Evolutionary conservation across 176 grass and related monocot species (phyloP).

Genomic region (Eleusine coracana): DNA sequence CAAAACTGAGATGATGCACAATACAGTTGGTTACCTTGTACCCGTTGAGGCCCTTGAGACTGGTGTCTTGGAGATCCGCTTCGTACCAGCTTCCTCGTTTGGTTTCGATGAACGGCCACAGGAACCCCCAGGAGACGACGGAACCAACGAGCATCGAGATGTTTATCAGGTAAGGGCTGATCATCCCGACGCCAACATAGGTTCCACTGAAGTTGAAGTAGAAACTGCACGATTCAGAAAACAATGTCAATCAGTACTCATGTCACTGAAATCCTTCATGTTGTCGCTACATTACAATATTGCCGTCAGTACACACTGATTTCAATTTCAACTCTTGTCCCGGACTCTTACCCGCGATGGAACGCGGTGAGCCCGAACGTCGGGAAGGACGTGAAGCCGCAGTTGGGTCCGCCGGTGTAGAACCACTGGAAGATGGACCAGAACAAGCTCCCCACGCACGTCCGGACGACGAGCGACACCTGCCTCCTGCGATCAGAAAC

Average conservation of each 20-base stretch:
- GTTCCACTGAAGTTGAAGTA: conserved; percentile 66
- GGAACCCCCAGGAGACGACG: conserved; percentile 73
- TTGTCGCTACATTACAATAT: too few relatives aligned
- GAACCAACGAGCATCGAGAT: conserved; percentile 65
- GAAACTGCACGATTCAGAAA: conserved; percentile 52
- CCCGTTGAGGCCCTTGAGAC: conserved; percentile 63
- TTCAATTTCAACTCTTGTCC: conserved; percentile 18
- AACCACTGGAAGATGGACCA: conserved; percentile 82
- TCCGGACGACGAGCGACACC: conserved; percentile 54
- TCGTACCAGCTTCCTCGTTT: conserved; percentile 66
- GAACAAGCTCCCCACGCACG: conserved; percentile 55
- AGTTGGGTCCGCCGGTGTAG: conserved; percentile 57
- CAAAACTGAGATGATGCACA: too few relatives aligned
- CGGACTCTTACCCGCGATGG: conserved; percentile 41
- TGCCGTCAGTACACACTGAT: conserved; percentile 20
- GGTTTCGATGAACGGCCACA: conserved; percentile 66
- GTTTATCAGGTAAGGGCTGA: conserved; percentile 79
- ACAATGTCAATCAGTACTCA: not conserved
- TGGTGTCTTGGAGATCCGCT: conserved; percentile 54
- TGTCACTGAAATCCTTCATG: too few relatives aligned
- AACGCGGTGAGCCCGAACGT: conserved; percentile 64
- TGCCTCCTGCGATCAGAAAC: conserved; percentile 50
- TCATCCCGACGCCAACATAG: conserved; percentile 76
- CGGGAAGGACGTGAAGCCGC: conserved; percentile 72
- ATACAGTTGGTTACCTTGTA: conserved; percentile 43